Evolutionary conservation across 768 basidiomycete species (phyloP).

Genomic region (Leccinum arenicola): DNA sequence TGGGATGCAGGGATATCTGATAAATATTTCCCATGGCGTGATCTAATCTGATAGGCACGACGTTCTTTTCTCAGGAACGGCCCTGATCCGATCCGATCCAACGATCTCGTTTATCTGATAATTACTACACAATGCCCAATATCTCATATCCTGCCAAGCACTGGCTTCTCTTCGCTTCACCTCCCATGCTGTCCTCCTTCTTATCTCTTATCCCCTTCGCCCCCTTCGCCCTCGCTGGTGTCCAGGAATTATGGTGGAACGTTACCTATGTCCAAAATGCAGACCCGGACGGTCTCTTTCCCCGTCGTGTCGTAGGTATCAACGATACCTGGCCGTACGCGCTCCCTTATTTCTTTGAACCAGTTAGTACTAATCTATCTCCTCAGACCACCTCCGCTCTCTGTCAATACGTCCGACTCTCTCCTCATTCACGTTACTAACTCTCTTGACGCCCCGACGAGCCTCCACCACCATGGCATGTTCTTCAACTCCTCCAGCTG

Average conservation of each 20-base stretch:
- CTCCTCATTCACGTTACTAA: conserved; percentile 78
- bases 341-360: not conserved
- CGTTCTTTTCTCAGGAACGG: not conserved
- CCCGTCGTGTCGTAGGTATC: conserved; percentile 79
- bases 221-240: conserved; percentile 52
- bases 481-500: conserved; percentile 85
- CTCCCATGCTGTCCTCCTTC: conserved; percentile 1
- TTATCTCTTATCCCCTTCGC: conserved; percentile 23
- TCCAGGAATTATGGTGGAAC: conserved; percentile 86
- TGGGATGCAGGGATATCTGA: conserved; percentile 1
- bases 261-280: conserved; percentile 77
- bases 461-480: conserved; percentile 94
- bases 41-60: conserved; percentile 4
- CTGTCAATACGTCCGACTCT: conserved; percentile 67
- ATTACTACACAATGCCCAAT: not conserved
- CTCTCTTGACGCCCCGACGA: conserved; percentile 59
- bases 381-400: conserved; percentile 75
- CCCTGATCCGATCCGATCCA: not conserved
- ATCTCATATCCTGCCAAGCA: not conserved
- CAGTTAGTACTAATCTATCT: not conserved
- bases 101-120: conserved; percentile 9
- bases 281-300: conserved; percentile 80
- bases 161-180: not conserved
- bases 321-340: conserved; percentile 94
- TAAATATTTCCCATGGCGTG: not conserved